Evolutionary conservation across 2,329 filamentous ascomycete species (phyloP), one percentile per base, ranked within the genome.

Genomic region (Mycosphaerella arachidis): DNA sequence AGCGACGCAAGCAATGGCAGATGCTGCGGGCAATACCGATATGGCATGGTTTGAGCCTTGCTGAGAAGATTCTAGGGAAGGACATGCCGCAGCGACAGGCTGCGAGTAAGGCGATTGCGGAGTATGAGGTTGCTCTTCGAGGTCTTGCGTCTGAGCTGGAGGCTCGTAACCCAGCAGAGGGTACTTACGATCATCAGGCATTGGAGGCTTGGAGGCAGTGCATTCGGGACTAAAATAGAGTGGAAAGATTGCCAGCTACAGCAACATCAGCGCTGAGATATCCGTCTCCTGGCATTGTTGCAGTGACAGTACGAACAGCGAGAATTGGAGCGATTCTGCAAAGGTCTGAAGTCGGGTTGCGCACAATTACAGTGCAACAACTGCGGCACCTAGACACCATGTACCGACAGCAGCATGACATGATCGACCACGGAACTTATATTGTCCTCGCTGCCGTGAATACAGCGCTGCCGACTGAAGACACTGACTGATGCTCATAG

Each of bases 21-120:
- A 70, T 77, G 33, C 51, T 73, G 8, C 64, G 68, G 4, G 67
- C 71, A 4, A 65, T 78, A 9, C 72, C 75, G 12, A 66, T 79
- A 24, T 78, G 73, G 72, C 77, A 79, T 59, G 78, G 74, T n/a
- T 70, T 80, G n/a, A 70, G 66, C 51, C 71, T 79, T 4, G 74
- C 78, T 1, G 70, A 71, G 54, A 72, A 72, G 35, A 73, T 79
- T 4, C 72, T 80, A 0, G 74, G 74, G 9, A 58, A 74, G 8
- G 73, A 76, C 63, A 68, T 70, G 52, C 70, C 70, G 7, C 55
- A 67, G 27, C 48, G 58, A 1, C 48, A 64, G 9, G 56, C 64
- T 9, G 69, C 67, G 9, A 56, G 56, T 20, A 61, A 66, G 40
- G 59, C 71, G n/a, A 57, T 67, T 6, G 55, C 60, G 12, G 61